A percentile compares a stretch with the other conserved stretches of the same genome.
Conservation (phyloP, 23 red algal species). For the Gracilaria vermiculophylla region DNA sequence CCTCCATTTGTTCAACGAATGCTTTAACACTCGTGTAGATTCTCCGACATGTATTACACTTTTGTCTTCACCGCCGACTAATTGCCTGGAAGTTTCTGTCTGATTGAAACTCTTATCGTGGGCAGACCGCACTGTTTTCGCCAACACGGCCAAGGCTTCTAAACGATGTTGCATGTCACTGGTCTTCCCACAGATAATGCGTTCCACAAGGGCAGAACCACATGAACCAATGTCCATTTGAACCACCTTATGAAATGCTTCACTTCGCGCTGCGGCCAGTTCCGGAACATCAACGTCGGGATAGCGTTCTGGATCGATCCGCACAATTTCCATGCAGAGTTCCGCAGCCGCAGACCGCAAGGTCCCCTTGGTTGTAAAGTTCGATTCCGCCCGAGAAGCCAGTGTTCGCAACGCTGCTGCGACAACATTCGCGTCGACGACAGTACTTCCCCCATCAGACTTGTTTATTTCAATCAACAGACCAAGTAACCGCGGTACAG, state of each 20-base stretch:
- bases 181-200: constrained; percentile 30
- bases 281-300: constrained; percentile 21
- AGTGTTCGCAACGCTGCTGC: constrained; percentile 38
- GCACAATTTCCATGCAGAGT: constrained; percentile 24
- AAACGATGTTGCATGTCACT: constrained; percentile 30
- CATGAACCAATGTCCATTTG: constrained; percentile 56
- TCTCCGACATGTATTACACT: background rate
- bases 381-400: constrained; percentile 36
- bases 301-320: constrained; percentile 41
- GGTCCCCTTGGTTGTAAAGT: background rate
- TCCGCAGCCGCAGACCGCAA: constrained; percentile 13
- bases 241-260: constrained; percentile 18
- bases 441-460: constrained; percentile 22
- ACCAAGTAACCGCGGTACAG: constrained; percentile 17
- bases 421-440: constrained; percentile 10
- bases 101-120: background rate
- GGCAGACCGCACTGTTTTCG: constrained; percentile 6
- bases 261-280: background rate
- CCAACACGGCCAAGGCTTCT: constrained; percentile 17
- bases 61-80: background rate
- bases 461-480: constrained; percentile 32
- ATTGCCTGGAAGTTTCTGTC: background rate
- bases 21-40: background rate
- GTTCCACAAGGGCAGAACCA: constrained; percentile 25
- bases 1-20: background rate